These are phyloP conservation scores for Talaromyces sp. DNA, from an alignment of 2,329 filamentous ascomycete species.

Conservation along the genomic window DNA sequence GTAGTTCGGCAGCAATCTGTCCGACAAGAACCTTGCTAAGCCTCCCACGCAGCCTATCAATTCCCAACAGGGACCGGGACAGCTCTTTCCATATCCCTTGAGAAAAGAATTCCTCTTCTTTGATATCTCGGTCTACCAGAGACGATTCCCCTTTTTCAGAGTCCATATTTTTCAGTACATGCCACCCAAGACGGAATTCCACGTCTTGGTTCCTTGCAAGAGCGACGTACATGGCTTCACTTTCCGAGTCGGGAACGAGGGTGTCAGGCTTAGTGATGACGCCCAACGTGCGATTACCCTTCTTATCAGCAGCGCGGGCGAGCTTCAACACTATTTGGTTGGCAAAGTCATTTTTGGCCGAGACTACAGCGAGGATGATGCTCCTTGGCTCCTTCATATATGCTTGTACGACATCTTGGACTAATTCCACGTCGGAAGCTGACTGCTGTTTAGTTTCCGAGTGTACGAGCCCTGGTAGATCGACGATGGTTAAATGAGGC, in stretches of 20 bases:
- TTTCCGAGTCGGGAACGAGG: slow-evolving; percentile 7
- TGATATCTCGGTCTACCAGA: too few species aligned
- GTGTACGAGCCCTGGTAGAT: slow-evolving; percentile 45
- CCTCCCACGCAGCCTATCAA: too few species aligned
- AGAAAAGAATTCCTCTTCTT: too few species aligned
- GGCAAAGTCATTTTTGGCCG: slow-evolving; percentile 36
- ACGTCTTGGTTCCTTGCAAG: too few species aligned
- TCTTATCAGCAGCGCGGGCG: slow-evolving; percentile 28
- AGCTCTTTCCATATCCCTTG: too few species aligned
- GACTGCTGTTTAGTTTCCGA: slow-evolving; percentile 32
- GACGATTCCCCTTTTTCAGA: too few species aligned
- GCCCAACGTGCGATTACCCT: slow-evolving; percentile 35
- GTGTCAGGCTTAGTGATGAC: slow-evolving; percentile 49
- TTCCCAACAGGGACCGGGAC: too few species aligned
- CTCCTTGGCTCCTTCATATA: slow-evolving; percentile 22
- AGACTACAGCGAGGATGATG: slow-evolving; percentile 36
- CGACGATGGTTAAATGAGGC: slow-evolving; percentile 40
- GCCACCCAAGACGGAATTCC: too few species aligned
- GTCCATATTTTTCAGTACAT: too few species aligned
- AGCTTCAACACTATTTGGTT: slow-evolving; percentile 41
- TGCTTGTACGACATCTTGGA: slow-evolving; percentile 37
- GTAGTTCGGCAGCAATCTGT: too few species aligned
- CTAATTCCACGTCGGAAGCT: slow-evolving; percentile 34
- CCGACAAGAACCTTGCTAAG: too few species aligned
- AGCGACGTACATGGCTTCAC: too few species aligned